Conservation (phyloP, 1,139 yeast genomes). For the Kluyveromyces marxianus region DNA sequence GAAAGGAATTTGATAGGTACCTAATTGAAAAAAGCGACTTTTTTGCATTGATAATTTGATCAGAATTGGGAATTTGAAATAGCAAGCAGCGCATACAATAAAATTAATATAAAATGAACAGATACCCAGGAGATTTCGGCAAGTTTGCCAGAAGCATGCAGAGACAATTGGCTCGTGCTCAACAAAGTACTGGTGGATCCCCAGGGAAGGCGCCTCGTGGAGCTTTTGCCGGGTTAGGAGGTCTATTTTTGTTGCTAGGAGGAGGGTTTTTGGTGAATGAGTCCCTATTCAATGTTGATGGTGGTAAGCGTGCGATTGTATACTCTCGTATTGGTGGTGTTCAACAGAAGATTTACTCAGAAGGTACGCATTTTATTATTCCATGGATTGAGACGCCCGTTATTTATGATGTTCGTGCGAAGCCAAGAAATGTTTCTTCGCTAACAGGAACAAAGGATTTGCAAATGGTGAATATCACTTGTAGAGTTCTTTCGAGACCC, state of each 20-base stretch:
- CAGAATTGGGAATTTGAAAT: too few relatives aligned
- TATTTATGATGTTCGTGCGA: conserved; percentile 91
- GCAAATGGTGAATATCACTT: conserved; percentile 97
- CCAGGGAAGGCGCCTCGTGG: conserved; percentile 46
- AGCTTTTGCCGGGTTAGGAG: conserved; percentile 72
- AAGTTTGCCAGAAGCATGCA: conserved; percentile 28
- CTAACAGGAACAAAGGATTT: conserved; percentile 96
- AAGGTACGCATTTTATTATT: conserved; percentile 89
- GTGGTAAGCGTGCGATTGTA: conserved; percentile 97
- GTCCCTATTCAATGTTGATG: conserved; percentile 89
- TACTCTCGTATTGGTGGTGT: conserved; percentile 87
- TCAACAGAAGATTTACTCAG: conserved; percentile 75
- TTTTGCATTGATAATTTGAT: too few relatives aligned
- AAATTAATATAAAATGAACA: conserved; percentile 14
- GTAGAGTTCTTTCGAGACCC: conserved; percentile 93
- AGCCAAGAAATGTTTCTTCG: conserved; percentile 95
- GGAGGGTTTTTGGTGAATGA: conserved; percentile 60
- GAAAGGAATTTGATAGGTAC: too few relatives aligned
- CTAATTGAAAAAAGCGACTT: too few relatives aligned
- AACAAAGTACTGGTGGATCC: conserved; percentile 23
- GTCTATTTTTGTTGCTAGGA: conserved; percentile 65
- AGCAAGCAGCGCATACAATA: neutral
- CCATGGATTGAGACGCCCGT: conserved; percentile 96
- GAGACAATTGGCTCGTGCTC: conserved; percentile 25
- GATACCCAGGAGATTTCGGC: conserved; percentile 28